phyloP scores from a whole-genome alignment of 2,329 filamentous ascomycete genomes.

The Hypoxylon sp. region DNA sequence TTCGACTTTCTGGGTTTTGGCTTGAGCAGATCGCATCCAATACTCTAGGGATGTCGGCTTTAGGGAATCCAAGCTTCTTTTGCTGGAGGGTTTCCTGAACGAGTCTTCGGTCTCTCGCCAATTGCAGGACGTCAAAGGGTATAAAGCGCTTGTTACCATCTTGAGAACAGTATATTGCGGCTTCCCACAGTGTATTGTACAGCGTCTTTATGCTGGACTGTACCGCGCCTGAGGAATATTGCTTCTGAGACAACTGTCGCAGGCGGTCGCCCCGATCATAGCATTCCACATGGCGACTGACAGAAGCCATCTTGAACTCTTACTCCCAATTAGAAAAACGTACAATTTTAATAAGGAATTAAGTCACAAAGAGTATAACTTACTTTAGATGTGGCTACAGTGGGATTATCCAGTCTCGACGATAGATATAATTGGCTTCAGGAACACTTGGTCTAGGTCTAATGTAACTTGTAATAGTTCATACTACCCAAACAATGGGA shows the following conservation, averaged over 20 bases:
- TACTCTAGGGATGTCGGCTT: neutral
- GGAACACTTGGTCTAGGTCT: neutral
- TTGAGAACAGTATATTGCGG: neutral
- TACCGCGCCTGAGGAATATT: neutral
- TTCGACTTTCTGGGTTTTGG: neutral
- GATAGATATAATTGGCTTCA: neutral
- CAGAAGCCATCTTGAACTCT: neutral
- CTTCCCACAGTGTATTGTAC: conserved; percentile 9
- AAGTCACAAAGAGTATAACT: neutral
- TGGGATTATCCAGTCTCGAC: neutral
- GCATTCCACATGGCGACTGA: neutral
- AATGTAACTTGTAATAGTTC: neutral
- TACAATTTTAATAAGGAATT: neutral
- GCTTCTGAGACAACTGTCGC: neutral
- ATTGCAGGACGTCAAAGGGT: conserved; percentile 21
- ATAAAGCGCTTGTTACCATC: conserved; percentile 19
- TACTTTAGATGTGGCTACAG: neutral
- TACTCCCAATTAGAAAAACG: neutral
- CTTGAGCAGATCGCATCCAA: conserved; percentile 5
- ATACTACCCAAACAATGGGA: neutral
- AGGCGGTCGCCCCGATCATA: conserved; percentile 21
- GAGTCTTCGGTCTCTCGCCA: conserved; percentile 9
- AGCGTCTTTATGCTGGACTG: neutral
- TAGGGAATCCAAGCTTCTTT: neutral
- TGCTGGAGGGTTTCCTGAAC: conserved; percentile 2